Evolutionary conservation across 1,284 basidiomycete species (phyloP).

Genomic region (Naganishia cerealis): DNA sequence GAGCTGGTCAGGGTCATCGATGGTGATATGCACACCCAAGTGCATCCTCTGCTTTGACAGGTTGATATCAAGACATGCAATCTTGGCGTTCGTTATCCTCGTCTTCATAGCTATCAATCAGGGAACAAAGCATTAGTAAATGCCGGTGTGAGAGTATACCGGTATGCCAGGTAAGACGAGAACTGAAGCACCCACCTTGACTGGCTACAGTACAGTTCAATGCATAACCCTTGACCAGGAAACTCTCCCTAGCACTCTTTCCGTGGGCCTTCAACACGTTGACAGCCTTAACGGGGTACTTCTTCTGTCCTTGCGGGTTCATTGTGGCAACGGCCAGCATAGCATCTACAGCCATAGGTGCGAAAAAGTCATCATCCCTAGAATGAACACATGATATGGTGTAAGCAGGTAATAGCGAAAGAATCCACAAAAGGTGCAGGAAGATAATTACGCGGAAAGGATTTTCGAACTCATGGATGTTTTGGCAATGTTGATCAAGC

Average conservation of each 20-base stretch:
- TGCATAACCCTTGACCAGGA: constrained; percentile 95
- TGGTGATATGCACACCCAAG: constrained; percentile 93
- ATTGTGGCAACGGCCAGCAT: constrained; percentile 97
- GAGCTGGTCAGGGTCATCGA: constrained; percentile 93
- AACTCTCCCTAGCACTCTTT: constrained; percentile 88
- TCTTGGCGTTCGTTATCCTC: constrained; percentile 87
- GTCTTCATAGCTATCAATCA: constrained; percentile 85
- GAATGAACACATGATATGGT: constrained; percentile 18
- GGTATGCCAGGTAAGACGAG: constrained; percentile 2
- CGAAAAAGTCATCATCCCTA: constrained; percentile 97
- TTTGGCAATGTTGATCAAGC: constrained; percentile 93
- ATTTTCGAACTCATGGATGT: constrained; percentile 99
- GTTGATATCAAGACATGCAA: constrained; percentile 98
- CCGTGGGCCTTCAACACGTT: constrained; percentile 99
- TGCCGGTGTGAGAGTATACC: constrained; percentile 23
- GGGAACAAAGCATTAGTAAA: not conserved
- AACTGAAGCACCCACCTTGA: constrained; percentile 68
- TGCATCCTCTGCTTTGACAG: constrained; percentile 97
- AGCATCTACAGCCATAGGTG: constrained; percentile 96
- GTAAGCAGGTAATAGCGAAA: constrained; percentile 22
- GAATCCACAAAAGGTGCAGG: not conserved
- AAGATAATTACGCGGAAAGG: constrained; percentile 77
- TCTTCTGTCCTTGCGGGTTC: constrained; percentile 91
- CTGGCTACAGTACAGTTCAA: constrained; percentile 98
- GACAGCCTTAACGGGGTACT: constrained; percentile 99